phyloP scores from a whole-genome alignment of 1,139 yeast genomes.

The Debaryomycetaceae sp. region DNA sequence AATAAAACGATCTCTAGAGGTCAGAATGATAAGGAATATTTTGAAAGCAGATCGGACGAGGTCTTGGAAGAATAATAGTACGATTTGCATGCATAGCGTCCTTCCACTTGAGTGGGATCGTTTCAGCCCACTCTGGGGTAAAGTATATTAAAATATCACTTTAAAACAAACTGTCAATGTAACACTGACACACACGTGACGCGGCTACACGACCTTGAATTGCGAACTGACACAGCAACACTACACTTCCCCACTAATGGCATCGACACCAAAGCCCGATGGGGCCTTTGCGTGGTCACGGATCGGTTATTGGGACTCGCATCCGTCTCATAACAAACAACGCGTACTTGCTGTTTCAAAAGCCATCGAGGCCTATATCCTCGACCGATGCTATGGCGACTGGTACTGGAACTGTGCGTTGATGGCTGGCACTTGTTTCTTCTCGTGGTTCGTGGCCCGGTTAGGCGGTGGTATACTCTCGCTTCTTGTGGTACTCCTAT shows the following conservation, averaged over 20 bases:
- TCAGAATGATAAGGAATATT: slow-evolving; percentile 4
- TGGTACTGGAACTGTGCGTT: slow-evolving; percentile 60
- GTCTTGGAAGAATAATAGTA: too few species aligned
- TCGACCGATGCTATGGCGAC: slow-evolving; percentile 61
- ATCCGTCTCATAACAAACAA: slow-evolving; percentile 14
- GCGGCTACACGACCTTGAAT: too few species aligned
- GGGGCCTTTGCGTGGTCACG: slow-evolving; percentile 28
- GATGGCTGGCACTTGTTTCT: slow-evolving; percentile 60
- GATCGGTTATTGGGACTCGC: slow-evolving; percentile 31
- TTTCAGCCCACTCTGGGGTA: too few species aligned
- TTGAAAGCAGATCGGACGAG: too few species aligned
- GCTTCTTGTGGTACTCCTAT: slow-evolving; percentile 44
- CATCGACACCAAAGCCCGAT: too few species aligned
- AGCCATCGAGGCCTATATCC: slow-evolving; percentile 44
- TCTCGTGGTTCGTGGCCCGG: slow-evolving; percentile 53
- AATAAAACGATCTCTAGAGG: slow-evolving; percentile 8
- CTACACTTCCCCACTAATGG: too few species aligned
- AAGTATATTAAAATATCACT: too few species aligned
- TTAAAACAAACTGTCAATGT: too few species aligned
- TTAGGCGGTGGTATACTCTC: slow-evolving; percentile 48
- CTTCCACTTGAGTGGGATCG: too few species aligned
- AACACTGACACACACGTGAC: too few species aligned
- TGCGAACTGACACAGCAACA: too few species aligned
- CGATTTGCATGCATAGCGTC: too few species aligned
- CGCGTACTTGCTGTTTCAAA: slow-evolving; percentile 15